phyloP scores from a whole-genome alignment of 352 stramenopile species.

The Elongisporangium prolatum region DNA sequence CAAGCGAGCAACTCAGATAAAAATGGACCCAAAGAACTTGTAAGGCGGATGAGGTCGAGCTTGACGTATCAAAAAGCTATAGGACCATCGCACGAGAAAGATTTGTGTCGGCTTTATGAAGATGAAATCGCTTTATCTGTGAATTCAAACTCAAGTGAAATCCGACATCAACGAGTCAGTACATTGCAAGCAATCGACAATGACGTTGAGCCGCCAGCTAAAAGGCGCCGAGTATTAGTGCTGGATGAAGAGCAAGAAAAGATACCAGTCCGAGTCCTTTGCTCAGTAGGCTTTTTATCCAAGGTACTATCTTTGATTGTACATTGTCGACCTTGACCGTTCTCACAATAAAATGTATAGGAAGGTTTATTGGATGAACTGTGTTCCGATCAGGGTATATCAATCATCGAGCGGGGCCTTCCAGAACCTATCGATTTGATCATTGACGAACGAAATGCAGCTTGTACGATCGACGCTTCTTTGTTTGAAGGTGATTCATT shows the following conservation, averaged over 20 bases:
- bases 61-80: slow-evolving; percentile 10
- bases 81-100: slow-evolving; percentile 32
- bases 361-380: slow-evolving; percentile 62
- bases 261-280: slow-evolving; percentile 33
- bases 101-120: slow-evolving; percentile 22
- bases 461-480: slow-evolving; percentile 29
- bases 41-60: neutral
- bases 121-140: neutral
- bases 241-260: slow-evolving; percentile 7
- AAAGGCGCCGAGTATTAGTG: neutral
- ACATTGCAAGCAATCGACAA: neutral
- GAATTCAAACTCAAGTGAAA: neutral
- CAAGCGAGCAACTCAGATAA: slow-evolving; percentile 2
- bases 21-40: neutral
- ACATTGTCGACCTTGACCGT: too few species aligned
- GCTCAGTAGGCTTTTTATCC: slow-evolving; percentile 33
- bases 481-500: slow-evolving; percentile 38
- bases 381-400: slow-evolving; percentile 43
- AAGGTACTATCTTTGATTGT: slow-evolving; percentile 16
- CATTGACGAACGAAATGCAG: slow-evolving; percentile 62
- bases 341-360: slow-evolving; percentile 23
- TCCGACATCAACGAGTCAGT: slow-evolving; percentile 5
- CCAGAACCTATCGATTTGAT: slow-evolving; percentile 45
- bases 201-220: neutral
- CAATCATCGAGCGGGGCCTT: slow-evolving; percentile 59